These are phyloP conservation scores for Paraphaeosphaeria minitans DNA, from an alignment of 2,329 filamentous ascomycete genomes.

Conservation along the genomic window DNA sequence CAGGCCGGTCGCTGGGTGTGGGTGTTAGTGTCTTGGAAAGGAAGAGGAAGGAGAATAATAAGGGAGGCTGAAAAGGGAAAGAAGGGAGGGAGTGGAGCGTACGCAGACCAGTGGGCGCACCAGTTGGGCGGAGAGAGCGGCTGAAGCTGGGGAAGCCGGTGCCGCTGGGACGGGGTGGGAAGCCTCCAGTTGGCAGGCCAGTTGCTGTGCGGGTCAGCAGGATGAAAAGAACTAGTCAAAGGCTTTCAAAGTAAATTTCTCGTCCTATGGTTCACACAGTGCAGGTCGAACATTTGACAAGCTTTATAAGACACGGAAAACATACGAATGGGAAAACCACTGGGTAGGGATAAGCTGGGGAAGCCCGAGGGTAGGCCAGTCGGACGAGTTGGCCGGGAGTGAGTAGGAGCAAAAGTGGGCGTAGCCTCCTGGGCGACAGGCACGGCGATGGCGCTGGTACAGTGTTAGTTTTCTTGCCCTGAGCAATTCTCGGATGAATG, in stretches of 20 bases:
- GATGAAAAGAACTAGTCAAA: too few relatives aligned
- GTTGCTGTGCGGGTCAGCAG: not conserved
- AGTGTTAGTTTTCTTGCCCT: conserved; percentile 2
- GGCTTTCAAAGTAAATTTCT: too few relatives aligned
- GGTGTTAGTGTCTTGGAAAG: too few relatives aligned
- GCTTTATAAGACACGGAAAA: not conserved
- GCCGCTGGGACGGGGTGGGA: not conserved
- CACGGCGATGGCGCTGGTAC: conserved; percentile 13
- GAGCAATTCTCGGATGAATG: not conserved
- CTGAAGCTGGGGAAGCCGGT: not conserved
- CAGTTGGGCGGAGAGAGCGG: not conserved
- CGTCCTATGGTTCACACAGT: too few relatives aligned
- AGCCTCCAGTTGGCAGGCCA: too few relatives aligned
- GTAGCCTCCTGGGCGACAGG: conserved; percentile 12
- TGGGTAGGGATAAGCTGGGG: not conserved
- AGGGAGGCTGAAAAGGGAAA: too few relatives aligned
- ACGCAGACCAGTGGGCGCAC: not conserved
- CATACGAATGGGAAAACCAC: not conserved
- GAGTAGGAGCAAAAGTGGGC: not conserved
- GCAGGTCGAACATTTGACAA: too few relatives aligned
- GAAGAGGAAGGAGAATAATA: too few relatives aligned
- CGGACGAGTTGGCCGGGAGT: not conserved
- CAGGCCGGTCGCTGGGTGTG: conserved; percentile 4
- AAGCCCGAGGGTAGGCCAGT: not conserved
- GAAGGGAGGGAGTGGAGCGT: too few relatives aligned